Evolutionary conservation across 352 stramenopile genomes (phyloP).

Genomic region (Stramenopiles sp.): DNA sequence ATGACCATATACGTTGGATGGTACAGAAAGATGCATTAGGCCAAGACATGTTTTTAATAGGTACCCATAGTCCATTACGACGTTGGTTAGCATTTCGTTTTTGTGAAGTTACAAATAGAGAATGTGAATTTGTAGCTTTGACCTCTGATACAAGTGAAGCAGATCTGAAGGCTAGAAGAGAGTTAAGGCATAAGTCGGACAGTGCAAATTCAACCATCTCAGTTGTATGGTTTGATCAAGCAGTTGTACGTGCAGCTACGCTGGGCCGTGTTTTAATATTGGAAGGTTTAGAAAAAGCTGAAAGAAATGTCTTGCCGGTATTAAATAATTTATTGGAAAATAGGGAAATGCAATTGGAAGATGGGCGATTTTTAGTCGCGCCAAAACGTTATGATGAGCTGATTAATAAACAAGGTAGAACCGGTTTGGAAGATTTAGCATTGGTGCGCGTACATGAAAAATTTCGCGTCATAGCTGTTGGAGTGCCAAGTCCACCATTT

Average conservation of each 20-base stretch:
- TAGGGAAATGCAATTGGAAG: conserved; percentile 75
- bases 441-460: conserved; percentile 58
- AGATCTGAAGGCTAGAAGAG: conserved; percentile 37
- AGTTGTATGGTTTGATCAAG: conserved; percentile 63
- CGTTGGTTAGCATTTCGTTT: conserved; percentile 51
- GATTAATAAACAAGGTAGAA: conserved; percentile 13
- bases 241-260: conserved; percentile 73
- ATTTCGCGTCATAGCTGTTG: conserved; percentile 77
- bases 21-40: conserved; percentile 22
- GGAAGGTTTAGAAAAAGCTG: conserved; percentile 79
- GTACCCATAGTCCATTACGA: conserved; percentile 32
- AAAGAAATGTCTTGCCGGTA: conserved; percentile 86
- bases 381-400: conserved; percentile 22
- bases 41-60: conserved; percentile 56
- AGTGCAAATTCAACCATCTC: not conserved
- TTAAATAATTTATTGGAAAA: conserved; percentile 92
- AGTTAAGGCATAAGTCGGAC: conserved; percentile 26
- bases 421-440: conserved; percentile 21
- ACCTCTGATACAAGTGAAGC: conserved; percentile 77
- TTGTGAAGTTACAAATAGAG: conserved; percentile 50
- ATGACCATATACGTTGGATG: conserved; percentile 14
- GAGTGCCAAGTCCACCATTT: conserved; percentile 55
- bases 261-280: conserved; percentile 74
- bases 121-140: conserved; percentile 68
- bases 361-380: conserved; percentile 68